These are phyloP conservation scores for Fusarium lyarnte DNA, from an alignment of 2,329 filamentous ascomycete species.

Conservation along the genomic window DNA sequence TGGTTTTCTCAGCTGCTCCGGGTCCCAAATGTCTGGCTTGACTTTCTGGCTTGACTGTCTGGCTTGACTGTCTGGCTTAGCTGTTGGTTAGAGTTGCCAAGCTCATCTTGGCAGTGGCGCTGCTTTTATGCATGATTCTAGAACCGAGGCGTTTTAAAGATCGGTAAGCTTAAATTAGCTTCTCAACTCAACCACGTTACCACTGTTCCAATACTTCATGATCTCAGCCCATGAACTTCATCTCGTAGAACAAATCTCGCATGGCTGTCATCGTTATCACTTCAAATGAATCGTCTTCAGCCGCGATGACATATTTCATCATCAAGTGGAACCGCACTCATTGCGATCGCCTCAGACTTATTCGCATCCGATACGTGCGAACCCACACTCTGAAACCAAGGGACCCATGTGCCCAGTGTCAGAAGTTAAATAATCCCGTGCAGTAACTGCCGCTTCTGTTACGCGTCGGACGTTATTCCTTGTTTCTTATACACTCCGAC, in stretches of 20 bases:
- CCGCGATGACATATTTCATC: not conserved
- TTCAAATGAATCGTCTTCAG: not conserved
- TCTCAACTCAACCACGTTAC: not conserved
- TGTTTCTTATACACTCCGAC: conserved; percentile 9
- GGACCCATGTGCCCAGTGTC: not conserved
- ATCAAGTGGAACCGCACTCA: not conserved
- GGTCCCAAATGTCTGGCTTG: rapidly evolving
- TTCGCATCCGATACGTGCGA: not conserved
- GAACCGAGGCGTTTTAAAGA: not conserved
- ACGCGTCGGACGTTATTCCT: conserved; percentile 13
- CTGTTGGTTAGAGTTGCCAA: not conserved
- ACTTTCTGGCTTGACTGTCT: not conserved
- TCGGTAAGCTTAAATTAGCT: not conserved
- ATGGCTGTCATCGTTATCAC: not conserved
- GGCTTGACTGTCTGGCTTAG: rapidly evolving
- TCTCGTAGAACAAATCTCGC: not conserved
- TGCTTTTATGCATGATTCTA: not conserved
- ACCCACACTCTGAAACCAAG: conserved; percentile 10
- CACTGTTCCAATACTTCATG: not conserved
- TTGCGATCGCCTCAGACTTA: conserved; percentile 13
- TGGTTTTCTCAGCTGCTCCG: not conserved
- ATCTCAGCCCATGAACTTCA: not conserved
- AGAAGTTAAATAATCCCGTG: conserved; percentile 13
- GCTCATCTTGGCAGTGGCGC: not conserved
- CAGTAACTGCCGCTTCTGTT: not conserved